phyloP scores from a whole-genome alignment of 2,329 filamentous ascomycete species.

The Pseudogymnoascus verrucosus region DNA sequence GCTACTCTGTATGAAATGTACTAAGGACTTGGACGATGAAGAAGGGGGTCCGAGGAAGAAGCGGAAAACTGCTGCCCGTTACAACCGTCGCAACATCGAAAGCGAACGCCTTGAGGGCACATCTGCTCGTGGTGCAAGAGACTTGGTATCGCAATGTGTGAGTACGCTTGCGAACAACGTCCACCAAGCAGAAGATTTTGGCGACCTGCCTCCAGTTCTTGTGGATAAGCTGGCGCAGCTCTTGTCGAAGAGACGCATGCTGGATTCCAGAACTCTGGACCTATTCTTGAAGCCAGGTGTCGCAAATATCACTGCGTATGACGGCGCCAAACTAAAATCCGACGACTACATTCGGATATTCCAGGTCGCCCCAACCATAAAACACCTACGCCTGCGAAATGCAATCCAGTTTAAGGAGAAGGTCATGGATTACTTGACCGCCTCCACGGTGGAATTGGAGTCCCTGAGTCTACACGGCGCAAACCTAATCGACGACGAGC shows the following conservation, averaged over 20 bases:
- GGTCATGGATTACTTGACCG: conserved; percentile 72
- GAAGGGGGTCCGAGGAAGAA: conserved; percentile 52
- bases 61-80: conserved; percentile 46
- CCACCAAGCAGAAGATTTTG: conserved; percentile 52
- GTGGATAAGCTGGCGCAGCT: conserved; percentile 53
- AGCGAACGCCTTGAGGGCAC: conserved; percentile 78
- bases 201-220: conserved; percentile 46
- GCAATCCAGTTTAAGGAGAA: conserved; percentile 87
- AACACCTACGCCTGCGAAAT: conserved; percentile 67
- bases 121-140: conserved; percentile 55
- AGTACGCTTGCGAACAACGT: conserved; percentile 57
- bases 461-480: conserved; percentile 73
- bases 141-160: conserved; percentile 55
- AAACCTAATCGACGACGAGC: conserved; percentile 70
- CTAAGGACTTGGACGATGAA: conserved; percentile 63
- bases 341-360: conserved; percentile 79
- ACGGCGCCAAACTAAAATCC: conserved; percentile 55
- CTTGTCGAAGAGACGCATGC: conserved; percentile 51
- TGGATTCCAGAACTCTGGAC: conserved; percentile 45
- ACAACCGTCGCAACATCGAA: conserved; percentile 65
- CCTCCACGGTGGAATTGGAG: conserved; percentile 60
- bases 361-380: conserved; percentile 61
- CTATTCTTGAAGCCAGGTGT: conserved; percentile 48
- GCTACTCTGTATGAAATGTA: conserved; percentile 75
- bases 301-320: conserved; percentile 48